Conservation (phyloP, 352 stramenopile genomes). For the Phytophthora vignae region DNA sequence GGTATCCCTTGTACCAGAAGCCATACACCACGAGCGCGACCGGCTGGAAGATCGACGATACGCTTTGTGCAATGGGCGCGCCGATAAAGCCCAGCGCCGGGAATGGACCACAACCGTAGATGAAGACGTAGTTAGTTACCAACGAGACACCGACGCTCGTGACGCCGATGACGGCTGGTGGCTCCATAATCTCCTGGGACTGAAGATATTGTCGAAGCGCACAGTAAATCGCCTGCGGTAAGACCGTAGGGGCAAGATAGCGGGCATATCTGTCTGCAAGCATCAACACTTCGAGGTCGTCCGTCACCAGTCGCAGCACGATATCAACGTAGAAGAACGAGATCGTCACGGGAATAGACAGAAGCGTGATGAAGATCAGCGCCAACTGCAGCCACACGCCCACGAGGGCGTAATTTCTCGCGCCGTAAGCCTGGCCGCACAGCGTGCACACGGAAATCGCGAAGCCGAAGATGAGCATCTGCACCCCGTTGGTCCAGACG, state of each 20-base stretch:
- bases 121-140: slow-evolving; percentile 81
- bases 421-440: slow-evolving; percentile 82
- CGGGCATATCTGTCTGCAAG: slow-evolving; percentile 75
- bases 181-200: slow-evolving; percentile 80
- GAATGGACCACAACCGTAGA: slow-evolving; percentile 74
- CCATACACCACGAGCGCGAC: slow-evolving; percentile 69
- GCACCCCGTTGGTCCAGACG: slow-evolving; percentile 85
- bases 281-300: slow-evolving; percentile 66
- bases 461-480: slow-evolving; percentile 85
- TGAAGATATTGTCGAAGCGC: slow-evolving; percentile 83
- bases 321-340: slow-evolving; percentile 88
- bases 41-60: slow-evolving; percentile 82
- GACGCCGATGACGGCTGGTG: slow-evolving; percentile 81
- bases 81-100: slow-evolving; percentile 76
- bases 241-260: slow-evolving; percentile 67
- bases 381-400: slow-evolving; percentile 85
- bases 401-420: slow-evolving; percentile 79
- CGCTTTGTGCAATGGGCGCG: slow-evolving; percentile 76
- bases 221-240: slow-evolving; percentile 78
- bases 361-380: slow-evolving; percentile 76
- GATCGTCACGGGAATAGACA: slow-evolving; percentile 82
- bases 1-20: slow-evolving; percentile 86
- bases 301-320: slow-evolving; percentile 71
- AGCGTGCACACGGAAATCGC: slow-evolving; percentile 82
- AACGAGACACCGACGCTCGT: slow-evolving; percentile 69